Base-by-base conservation (phyloP, 164 flowering plant genomes). In the Amborella trichopoda region DNA sequence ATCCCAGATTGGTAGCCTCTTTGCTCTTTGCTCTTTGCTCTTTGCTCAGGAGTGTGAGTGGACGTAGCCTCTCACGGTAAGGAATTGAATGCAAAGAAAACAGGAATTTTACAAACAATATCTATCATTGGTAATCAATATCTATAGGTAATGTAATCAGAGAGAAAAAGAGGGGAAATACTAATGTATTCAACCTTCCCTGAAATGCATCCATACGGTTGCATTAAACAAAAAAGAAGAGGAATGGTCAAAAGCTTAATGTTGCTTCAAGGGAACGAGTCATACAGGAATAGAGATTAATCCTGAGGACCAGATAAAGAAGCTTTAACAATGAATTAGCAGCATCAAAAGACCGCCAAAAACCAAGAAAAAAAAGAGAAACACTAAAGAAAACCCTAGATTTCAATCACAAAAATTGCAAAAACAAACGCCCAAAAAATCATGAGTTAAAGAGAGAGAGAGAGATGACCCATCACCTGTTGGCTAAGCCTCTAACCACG, bases 401-500 rank as follows among this genome's bases (percentile, higher is more conserved):
- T n/a, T n/a, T n/a, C n/a, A n/a, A n/a, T n/a, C n/a, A n/a, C n/a
- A n/a, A n/a, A n/a, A n/a, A n/a, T n/a, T n/a, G n/a, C n/a, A n/a
- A n/a, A n/a, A n/a, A n/a, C n/a, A n/a, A n/a, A n/a, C n/a, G n/a
- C n/a, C n/a, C n/a, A n/a, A n/a, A n/a, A n/a, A n/a, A n/a, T n/a
- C n/a, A n/a, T n/a, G n/a, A n/a, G n/a, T n/a, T n/a, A n/a, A n/a
- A n/a, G n/a, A n/a, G n/a, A n/a, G n/a, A n/a, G n/a, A n/a, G n/a
- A n/a, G n/a, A n/a, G n/a, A n/a, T n/a, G n/a, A n/a, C n/a, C n/a
- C n/a, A n/a, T n/a, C n/a, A n/a, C 93, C 80, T 83, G 65, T 77
- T 77, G 5, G 87, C 80, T 27, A 83, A 82, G 26, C 80, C 42
- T 28, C 75, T 60, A 1, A 82, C 84, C 22, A 80, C 32, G 3